A percentile compares a stretch with the other conserved stretches of the same genome.
Evolutionary conservation across 2,329 filamentous ascomycete species (phyloP).

Genomic region (Claviceps digitariae): DNA sequence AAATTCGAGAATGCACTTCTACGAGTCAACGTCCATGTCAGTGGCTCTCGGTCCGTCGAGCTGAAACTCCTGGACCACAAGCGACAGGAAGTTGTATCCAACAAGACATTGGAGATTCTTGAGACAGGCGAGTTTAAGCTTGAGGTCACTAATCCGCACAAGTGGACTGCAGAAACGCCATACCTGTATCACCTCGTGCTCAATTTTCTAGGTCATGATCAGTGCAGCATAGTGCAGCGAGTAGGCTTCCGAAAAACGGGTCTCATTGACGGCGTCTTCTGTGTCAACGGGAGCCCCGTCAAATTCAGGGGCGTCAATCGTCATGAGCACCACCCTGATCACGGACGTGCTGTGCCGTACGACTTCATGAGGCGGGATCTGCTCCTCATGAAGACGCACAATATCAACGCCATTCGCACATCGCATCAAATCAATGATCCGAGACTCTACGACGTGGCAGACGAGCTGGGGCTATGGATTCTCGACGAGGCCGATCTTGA

Average conservation of each 20-base stretch:
- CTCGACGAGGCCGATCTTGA: constrained; percentile 44
- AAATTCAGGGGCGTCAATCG: constrained; percentile 56
- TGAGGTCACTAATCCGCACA: constrained; percentile 34
- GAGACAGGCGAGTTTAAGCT: constrained; percentile 27
- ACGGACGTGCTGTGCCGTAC: constrained; percentile 47
- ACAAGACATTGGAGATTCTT: constrained; percentile 12
- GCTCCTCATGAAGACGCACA: constrained; percentile 52
- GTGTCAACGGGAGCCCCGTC: constrained; percentile 51
- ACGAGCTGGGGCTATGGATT: constrained; percentile 51
- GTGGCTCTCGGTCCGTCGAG: constrained; percentile 17
- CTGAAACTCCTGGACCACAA: constrained; percentile 24
- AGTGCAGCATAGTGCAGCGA: constrained; percentile 32
- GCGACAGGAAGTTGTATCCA: constrained; percentile 14
- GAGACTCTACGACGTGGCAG: constrained; percentile 45
- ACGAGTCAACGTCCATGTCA: constrained; percentile 29
- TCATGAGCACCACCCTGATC: constrained; percentile 54
- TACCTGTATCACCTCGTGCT: constrained; percentile 41
- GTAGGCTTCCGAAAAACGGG: constrained; percentile 52
- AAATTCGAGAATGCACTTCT: constrained; percentile 40
- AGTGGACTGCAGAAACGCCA: constrained; percentile 59
- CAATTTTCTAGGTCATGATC: constrained; percentile 16
- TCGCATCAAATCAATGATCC: constrained; percentile 53
- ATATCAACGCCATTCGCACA: constrained; percentile 57
- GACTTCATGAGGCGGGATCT: constrained; percentile 49
- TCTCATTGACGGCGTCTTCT: constrained; percentile 45